These are phyloP conservation scores for Hypoxylon sp. DNA, from an alignment of 2,329 filamentous ascomycete species.

Conservation along the genomic window DNA sequence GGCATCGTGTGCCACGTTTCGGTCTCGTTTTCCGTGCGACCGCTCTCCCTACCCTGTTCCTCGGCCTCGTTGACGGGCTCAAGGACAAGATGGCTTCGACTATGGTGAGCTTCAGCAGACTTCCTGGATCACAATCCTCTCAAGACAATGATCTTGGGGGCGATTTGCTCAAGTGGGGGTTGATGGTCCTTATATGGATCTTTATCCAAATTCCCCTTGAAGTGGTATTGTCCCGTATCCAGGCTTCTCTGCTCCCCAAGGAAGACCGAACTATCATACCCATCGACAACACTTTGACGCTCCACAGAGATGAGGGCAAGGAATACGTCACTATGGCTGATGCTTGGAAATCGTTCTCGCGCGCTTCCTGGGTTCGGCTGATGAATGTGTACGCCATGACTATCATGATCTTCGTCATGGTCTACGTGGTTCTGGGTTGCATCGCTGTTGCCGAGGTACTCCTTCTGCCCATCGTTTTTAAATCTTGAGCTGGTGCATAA, in stretches of 20 bases:
- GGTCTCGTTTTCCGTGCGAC: conserved; percentile 75
- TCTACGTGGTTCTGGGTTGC: background rate
- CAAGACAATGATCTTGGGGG: conserved; percentile 36
- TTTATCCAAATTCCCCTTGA: conserved; percentile 79
- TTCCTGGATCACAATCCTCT: conserved; percentile 55
- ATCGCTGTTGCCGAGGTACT: conserved; percentile 6
- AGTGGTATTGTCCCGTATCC: conserved; percentile 82
- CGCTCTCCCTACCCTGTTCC: conserved; percentile 73
- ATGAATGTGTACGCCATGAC: conserved; percentile 80
- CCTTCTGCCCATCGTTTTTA: background rate
- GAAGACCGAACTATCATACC: conserved; percentile 86
- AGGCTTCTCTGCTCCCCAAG: conserved; percentile 85
- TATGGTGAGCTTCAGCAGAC: conserved; percentile 52
- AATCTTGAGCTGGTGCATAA: background rate
- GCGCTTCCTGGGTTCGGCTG: conserved; percentile 77
- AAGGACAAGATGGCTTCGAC: conserved; percentile 56
- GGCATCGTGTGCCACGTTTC: conserved; percentile 75
- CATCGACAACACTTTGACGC: conserved; percentile 86
- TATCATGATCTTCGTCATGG: background rate
- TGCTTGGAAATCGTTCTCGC: conserved; percentile 82
- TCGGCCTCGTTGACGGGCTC: conserved; percentile 70
- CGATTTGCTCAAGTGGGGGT: conserved; percentile 51
- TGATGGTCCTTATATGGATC: conserved; percentile 61
- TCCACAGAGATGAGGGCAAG: conserved; percentile 74
- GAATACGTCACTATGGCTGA: conserved; percentile 78